Base-by-base conservation (phyloP, 805 yeast species). In the Komagataella kurtzmanii region DNA sequence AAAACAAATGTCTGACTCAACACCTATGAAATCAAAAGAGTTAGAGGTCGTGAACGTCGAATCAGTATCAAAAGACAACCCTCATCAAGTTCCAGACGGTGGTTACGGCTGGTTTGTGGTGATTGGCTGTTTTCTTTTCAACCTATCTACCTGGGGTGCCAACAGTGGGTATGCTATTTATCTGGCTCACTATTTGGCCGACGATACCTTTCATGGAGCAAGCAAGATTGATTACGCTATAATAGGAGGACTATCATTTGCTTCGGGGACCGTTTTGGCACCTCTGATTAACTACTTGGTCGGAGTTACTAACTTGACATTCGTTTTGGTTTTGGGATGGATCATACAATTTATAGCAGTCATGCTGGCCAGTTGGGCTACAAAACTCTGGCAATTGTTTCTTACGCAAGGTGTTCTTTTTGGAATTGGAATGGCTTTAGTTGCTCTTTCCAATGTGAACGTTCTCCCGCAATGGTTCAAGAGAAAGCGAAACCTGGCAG, bases 81-180 rank as follows among this genome's bases (percentile, higher is more conserved):
- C 17, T n/a, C 40, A 49, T 8, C 66, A 57, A 2, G 64, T 67
- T 0, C 81, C 83, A 1, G 90, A 84, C 61, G 83, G 80, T 47
- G 88, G 88, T 2, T 74, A 77, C 52, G 88, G 85, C 1, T 81
- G 88, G 85, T 79, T 83, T 0, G 70, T 81, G 18, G 74, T 77
- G 12, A 54, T 75, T 14, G 77, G 80, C 12, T 73, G 77, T 3
- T 66, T 72, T 24, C 50, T 79, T 3, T 65, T 79, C 45, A 78
- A 79, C 61, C 75, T 80, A 55, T 70, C 76, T 44, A 76, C 87
- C 0, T 85, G 91, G 90, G 93, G 93, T 14, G 75, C 84, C 56
- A 83, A 83, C 56, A 68, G 79, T 6, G 84, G 82, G 3, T 85
- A 73, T 60, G 83, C 88, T 24, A 74, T 85, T 4, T 82, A 80